Percentiles rank a stretch among this genome's conserved stretches.
Conservation (phyloP, 306 rosid species). For the Abrus pulchellus region DNA sequence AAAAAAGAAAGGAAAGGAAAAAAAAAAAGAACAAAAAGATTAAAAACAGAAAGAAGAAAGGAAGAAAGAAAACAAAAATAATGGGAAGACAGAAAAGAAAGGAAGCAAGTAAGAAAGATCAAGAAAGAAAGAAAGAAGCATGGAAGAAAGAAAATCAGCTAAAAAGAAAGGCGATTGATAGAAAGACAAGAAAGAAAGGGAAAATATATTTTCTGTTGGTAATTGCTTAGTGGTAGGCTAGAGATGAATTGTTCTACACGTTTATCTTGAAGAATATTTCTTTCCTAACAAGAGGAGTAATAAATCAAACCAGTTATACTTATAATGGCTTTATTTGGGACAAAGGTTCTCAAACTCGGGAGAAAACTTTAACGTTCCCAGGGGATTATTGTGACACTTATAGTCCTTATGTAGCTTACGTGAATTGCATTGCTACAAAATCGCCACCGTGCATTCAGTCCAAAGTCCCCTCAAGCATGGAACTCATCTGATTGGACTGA, state of each 20-base stretch:
- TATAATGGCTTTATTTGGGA: not conserved
- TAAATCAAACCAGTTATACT: not conserved
- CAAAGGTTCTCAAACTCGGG: not conserved
- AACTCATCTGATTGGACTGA: not conserved
- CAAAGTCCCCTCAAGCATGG: slow-evolving; percentile 42
- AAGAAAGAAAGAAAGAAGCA: no score
- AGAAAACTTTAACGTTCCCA: not conserved
- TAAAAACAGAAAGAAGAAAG: no score
- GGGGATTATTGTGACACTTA: slow-evolving; percentile 35
- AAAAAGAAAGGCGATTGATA: no score
- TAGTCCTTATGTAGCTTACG: slow-evolving; percentile 50
- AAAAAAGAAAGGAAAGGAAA: no score
- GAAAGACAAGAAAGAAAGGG: no score
- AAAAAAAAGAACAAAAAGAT: no score
- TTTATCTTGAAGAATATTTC: slow-evolving; percentile 29
- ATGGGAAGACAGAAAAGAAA: no score
- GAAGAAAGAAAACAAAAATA: no score
- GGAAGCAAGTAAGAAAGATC: no score
- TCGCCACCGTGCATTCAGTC: slow-evolving; percentile 37
- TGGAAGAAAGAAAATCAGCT: no score
- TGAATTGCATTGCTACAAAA: slow-evolving; percentile 4
- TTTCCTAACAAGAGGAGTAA: not conserved
- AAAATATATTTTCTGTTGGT: no score
- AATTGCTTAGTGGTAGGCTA: no score
- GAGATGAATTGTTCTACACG: slow-evolving; percentile 32